Conservation (phyloP, 2,329 filamentous ascomycete genomes). For the Penicillium sp. region DNA sequence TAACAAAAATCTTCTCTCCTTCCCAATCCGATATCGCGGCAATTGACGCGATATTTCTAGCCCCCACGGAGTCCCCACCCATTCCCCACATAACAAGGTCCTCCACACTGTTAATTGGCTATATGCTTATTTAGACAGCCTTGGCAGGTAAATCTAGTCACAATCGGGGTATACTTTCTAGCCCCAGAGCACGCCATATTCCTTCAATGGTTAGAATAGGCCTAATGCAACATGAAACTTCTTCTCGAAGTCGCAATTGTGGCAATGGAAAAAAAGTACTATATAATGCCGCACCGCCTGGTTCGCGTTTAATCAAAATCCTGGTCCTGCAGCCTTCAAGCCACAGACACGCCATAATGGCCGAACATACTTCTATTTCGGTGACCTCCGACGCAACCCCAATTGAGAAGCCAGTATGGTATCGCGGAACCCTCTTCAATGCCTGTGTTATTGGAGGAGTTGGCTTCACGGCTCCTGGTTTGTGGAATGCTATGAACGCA, state of each 20-base stretch:
- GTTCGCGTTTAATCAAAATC: background rate
- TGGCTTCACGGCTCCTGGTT: slow-evolving; percentile 47
- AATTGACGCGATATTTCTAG: background rate
- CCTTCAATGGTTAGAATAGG: background rate
- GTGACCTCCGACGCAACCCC: slow-evolving; percentile 7
- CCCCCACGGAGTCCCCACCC: background rate
- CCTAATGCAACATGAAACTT: background rate
- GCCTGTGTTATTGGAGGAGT: slow-evolving; percentile 54
- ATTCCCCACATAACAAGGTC: background rate
- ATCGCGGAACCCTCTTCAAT: slow-evolving; percentile 55
- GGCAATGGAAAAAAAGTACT: background rate
- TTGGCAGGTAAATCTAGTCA: background rate
- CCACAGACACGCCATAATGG: slow-evolving; percentile 9
- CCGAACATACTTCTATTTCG: slow-evolving; percentile 13
- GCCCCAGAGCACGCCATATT: slow-evolving; percentile 6
- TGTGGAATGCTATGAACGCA: slow-evolving; percentile 59
- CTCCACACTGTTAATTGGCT: background rate
- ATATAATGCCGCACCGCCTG: background rate
- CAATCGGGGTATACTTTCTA: background rate
- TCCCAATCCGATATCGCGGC: slow-evolving; percentile 1
- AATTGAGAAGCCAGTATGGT: slow-evolving; percentile 40
- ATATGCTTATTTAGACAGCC: background rate
- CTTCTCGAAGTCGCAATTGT: background rate
- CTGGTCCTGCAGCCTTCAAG: background rate
- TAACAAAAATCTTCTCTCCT: background rate